Evolutionary conservation across 345 rosid species (phyloP).

Genomic region (Diplotaxis tenuifolia): DNA sequence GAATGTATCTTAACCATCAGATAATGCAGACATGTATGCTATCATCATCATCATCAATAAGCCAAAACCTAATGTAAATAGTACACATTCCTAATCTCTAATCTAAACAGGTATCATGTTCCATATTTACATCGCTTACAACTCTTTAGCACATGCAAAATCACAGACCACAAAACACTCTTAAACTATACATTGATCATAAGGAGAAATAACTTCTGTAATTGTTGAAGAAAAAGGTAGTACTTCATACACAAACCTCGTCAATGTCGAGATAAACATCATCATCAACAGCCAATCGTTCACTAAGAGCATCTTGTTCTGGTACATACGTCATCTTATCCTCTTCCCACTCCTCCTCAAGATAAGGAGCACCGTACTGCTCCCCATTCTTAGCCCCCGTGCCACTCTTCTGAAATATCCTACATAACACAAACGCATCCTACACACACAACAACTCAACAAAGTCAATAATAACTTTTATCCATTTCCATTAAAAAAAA

Average conservation of each 20-base stretch:
- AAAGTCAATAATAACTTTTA: constrained; percentile 11
- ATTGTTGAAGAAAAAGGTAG: background rate
- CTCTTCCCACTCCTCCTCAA: constrained; percentile 94
- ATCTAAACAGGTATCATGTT: background rate
- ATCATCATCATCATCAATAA: background rate
- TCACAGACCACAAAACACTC: background rate
- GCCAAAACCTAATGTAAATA: constrained; percentile 5
- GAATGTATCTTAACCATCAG: background rate
- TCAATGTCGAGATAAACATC: constrained; percentile 54
- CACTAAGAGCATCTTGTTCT: constrained; percentile 46
- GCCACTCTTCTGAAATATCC: constrained; percentile 95
- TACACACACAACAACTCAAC: constrained; percentile 16
- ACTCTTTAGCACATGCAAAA: background rate
- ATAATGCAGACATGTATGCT: background rate
- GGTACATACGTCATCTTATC: constrained; percentile 48
- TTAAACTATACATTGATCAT: background rate
- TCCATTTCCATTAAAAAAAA: background rate
- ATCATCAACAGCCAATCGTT: constrained; percentile 29
- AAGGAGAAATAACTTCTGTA: background rate
- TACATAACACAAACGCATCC: constrained; percentile 88
- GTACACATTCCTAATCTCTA: background rate
- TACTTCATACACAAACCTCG: constrained; percentile 58
- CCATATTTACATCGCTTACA: background rate
- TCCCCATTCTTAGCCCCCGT: constrained; percentile 99
- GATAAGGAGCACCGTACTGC: constrained; percentile 93